Conservation (phyloP, 2,329 filamentous ascomycete species). For the Talaromyces sp. region DNA sequence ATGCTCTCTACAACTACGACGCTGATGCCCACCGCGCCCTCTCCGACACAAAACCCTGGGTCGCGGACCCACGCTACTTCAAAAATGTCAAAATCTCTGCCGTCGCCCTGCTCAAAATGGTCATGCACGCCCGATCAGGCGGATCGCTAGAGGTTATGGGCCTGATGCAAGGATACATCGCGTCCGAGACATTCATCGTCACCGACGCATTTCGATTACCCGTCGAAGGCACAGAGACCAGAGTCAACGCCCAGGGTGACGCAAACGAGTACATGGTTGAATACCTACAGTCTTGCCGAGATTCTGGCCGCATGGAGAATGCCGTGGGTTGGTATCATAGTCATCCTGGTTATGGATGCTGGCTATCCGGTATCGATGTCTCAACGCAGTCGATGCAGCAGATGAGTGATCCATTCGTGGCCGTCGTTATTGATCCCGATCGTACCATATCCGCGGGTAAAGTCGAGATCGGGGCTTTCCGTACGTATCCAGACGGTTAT, state of each 20-base stretch:
- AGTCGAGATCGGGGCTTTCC: slow-evolving; percentile 95
- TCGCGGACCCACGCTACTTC: slow-evolving; percentile 77
- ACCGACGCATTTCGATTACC: slow-evolving; percentile 92
- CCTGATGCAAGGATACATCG: slow-evolving; percentile 92
- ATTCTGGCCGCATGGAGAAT: slow-evolving; percentile 79
- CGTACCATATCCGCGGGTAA: slow-evolving; percentile 91
- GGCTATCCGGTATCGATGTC: slow-evolving; percentile 95
- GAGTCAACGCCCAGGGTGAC: slow-evolving; percentile 92
- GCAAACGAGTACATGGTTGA: slow-evolving; percentile 96
- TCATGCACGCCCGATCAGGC: slow-evolving; percentile 96
- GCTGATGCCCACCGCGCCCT: slow-evolving; percentile 64
- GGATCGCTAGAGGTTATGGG: slow-evolving; percentile 95
- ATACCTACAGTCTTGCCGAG: slow-evolving; percentile 72
- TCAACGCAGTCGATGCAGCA: slow-evolving; percentile 83
- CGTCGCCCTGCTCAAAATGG: slow-evolving; percentile 95
- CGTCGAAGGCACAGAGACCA: slow-evolving; percentile 96
- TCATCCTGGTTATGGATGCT: slow-evolving; percentile 96
- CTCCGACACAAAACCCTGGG: slow-evolving; percentile 68
- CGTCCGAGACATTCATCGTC: slow-evolving; percentile 77
- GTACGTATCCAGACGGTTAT: slow-evolving; percentile 78
- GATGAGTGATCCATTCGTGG: slow-evolving; percentile 86
- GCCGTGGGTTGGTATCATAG: slow-evolving; percentile 98
- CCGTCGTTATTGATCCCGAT: slow-evolving; percentile 94
- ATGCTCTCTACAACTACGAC: slow-evolving; percentile 88
- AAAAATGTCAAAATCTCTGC: slow-evolving; percentile 90